phyloP scores from a whole-genome alignment of 176 grass and related monocot genomes.

The Cocos nucifera region DNA sequence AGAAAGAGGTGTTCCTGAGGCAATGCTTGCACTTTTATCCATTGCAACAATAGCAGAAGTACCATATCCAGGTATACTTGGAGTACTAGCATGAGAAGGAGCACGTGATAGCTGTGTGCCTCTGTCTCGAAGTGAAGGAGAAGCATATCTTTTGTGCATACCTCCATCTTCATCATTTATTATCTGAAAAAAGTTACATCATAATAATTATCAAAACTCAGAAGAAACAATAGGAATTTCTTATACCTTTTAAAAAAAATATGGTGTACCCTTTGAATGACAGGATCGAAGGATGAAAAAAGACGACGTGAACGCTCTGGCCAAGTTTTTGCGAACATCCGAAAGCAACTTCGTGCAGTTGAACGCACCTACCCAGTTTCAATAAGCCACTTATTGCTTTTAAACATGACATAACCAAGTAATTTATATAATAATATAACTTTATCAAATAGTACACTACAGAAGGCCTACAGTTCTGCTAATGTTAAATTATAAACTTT shows the following conservation, averaged over 20 bases:
- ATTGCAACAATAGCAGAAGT: slow-evolving; percentile 95
- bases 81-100: slow-evolving; percentile 40
- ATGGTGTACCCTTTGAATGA: slow-evolving; percentile 68
- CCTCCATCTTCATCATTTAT: slow-evolving; percentile 96
- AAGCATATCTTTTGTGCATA: slow-evolving; percentile 88
- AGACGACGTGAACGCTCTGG: slow-evolving; percentile 76
- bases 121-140: slow-evolving; percentile 83
- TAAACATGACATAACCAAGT: too few relatives aligned
- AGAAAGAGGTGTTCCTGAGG: slow-evolving; percentile 58
- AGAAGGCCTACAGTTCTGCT: too few relatives aligned
- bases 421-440: too few relatives aligned
- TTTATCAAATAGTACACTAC: too few relatives aligned
- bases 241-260: not conserved
- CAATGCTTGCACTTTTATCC: slow-evolving; percentile 75
- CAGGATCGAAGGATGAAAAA: slow-evolving; percentile 83
- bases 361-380: slow-evolving; percentile 58
- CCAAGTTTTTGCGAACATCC: slow-evolving; percentile 92
- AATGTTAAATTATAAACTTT: too few relatives aligned
- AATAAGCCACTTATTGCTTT: not conserved
- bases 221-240: slow-evolving; percentile 2
- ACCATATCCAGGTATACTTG: slow-evolving; percentile 65
- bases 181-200: slow-evolving; percentile 37
- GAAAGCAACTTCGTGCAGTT: slow-evolving; percentile 83
- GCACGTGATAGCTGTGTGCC: slow-evolving; percentile 49
- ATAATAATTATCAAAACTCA: slow-evolving; percentile 13